Base-by-base conservation (phyloP, 129 eudicot species). In the Pseudognaphalium luteoalbum region DNA sequence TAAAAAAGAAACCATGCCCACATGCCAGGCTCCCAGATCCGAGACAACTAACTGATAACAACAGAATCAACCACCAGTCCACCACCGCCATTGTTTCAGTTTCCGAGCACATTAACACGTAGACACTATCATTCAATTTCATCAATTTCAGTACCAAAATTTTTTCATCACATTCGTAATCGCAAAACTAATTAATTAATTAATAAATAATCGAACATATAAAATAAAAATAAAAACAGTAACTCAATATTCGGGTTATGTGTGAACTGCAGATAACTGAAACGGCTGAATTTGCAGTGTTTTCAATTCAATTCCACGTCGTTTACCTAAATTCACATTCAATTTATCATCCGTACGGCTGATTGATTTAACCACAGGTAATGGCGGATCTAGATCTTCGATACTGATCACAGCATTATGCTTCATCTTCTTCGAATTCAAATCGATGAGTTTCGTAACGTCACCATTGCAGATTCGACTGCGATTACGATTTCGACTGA, bases 381-480 rank as follows among this genome's bases (percentile, higher is more conserved):
- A 84, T 52, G 95, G 95, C 58, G 95, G 95, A 84, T 89, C 95
- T 82, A 89, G 25, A 64, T 86, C 87, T 29, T 75, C 67, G 20
- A 33, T 20, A 71, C 74, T 62, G 47, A 63, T 63, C 65, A 62
- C 52, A 0, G 4, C 16, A 44, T 44, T n/a, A 17, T 52, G 25
- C 6, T 60, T 20, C 12, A 29, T 56, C 25, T 41, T 57, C 58
- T 33, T 42, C 21, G 22, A 3, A 30, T 33, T 42, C 21, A 16
- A 3, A 30, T 41, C 28, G 42, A 17, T 66, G 42, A 7, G 37
- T 47, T 50, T 44, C 28, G 16, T 41, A 67, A 39, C 72, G 39
- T 42, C 15, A 10, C 50, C 44, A 30, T 72, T 54, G 66, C 51
- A 72, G 51, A 20, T 72, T 29, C 9, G 4, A 19, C 8, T 8